phyloP scores from a whole-genome alignment of 257 asterid genomes.

The Nicotiana noctiflora region DNA sequence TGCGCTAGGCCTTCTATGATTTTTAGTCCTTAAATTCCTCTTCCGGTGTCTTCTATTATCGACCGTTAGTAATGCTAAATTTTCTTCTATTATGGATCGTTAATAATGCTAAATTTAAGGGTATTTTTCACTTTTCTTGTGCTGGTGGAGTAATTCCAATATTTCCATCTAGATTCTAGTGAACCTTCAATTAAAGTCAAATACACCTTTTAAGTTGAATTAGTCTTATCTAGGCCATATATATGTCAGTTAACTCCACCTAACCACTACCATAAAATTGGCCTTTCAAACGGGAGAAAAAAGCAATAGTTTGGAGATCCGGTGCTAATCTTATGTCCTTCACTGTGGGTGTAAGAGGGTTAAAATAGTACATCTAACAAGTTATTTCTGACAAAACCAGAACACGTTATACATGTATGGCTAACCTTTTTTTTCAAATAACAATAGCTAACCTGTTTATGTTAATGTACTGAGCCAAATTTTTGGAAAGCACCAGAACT shows the following conservation, averaged over 20 bases:
- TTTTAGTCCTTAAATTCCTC: neutral
- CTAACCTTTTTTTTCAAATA: neutral
- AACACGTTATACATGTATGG: neutral
- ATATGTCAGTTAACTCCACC: neutral
- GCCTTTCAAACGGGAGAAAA: neutral
- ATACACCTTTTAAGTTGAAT: neutral
- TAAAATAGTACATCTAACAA: neutral
- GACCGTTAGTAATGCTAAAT: neutral
- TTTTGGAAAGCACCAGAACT: conserved; percentile 53
- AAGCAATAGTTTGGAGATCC: neutral
- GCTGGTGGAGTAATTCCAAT: neutral
- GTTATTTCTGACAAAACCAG: neutral
- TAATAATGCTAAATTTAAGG: neutral
- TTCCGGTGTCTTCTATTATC: neutral
- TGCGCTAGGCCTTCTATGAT: neutral
- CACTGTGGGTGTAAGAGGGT: neutral
- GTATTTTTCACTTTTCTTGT: neutral
- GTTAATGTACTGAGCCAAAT: conserved; percentile 66
- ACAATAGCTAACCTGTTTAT: conserved; percentile 67
- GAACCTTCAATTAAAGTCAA: neutral
- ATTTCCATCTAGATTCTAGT: neutral
- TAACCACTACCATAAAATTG: neutral
- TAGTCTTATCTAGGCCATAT: neutral
- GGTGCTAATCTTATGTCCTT: neutral
- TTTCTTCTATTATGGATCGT: neutral